A percentile compares a stretch with the other conserved stretches of the same genome.
phyloP scores from a whole-genome alignment of 371 early-diverging fungal species.

The Apophysomyces sp. region DNA sequence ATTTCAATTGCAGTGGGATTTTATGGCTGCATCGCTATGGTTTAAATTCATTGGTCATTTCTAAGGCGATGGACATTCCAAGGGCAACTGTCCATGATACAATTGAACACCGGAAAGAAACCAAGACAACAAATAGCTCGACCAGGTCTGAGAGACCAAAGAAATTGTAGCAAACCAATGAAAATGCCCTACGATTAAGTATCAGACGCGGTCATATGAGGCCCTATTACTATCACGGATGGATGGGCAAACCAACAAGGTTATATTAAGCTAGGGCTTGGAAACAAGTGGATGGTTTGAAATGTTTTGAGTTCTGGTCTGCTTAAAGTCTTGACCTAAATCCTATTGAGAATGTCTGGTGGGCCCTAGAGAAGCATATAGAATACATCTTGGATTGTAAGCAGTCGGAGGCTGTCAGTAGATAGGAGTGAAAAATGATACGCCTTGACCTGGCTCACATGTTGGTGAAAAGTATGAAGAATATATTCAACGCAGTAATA shows the following conservation, averaged over 20 bases:
- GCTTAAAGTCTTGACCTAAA: neutral
- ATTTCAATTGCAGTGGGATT: neutral
- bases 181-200: neutral
- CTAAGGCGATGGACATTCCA: neutral
- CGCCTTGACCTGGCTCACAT: neutral
- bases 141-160: neutral
- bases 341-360: neutral
- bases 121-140: neutral
- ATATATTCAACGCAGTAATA: neutral
- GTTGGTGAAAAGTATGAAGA: neutral
- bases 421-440: neutral
- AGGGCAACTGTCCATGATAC: neutral
- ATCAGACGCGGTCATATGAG: neutral
- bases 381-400: neutral
- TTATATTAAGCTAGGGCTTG: neutral
- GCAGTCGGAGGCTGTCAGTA: neutral
- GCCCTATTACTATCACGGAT: neutral
- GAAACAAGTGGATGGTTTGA: neutral
- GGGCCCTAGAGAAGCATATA: neutral
- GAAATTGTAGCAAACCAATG: neutral
- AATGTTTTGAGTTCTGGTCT: neutral
- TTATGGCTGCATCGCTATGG: neutral
- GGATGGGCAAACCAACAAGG: neutral
- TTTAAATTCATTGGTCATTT: neutral
- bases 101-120: neutral